A percentile compares a stretch with the other conserved stretches of the same genome.
phyloP scores from a whole-genome alignment of 106 monocot species.

The Apostasia ramifera region DNA sequence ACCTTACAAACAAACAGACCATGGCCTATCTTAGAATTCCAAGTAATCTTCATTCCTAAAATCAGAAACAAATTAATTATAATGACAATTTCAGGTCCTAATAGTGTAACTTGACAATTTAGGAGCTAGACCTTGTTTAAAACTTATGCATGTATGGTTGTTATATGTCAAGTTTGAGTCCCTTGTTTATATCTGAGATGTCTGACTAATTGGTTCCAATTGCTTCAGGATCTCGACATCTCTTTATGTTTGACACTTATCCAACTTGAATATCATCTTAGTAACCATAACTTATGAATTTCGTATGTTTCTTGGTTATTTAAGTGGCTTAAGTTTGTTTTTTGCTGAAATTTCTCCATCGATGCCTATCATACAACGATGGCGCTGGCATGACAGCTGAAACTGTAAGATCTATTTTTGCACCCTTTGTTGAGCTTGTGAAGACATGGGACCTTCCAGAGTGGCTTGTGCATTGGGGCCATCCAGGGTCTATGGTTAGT shows the following conservation, averaged over 20 bases:
- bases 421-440: slow-evolving; percentile 72
- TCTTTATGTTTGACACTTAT: not conserved
- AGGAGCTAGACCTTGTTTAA: no score
- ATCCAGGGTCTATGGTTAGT: slow-evolving; percentile 88
- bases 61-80: no score
- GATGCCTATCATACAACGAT: not conserved
- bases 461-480: slow-evolving; percentile 97
- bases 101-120: no score
- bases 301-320: not conserved
- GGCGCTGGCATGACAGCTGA: slow-evolving; percentile 32
- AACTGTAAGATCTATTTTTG: slow-evolving; percentile 56
- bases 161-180: no score
- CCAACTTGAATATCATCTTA: no score
- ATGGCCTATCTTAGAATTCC: no score
- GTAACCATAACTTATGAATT: not conserved
- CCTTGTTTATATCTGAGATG: no score
- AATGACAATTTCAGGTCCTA: no score
- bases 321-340: not conserved
- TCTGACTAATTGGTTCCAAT: no score
- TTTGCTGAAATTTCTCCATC: not conserved
- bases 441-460: slow-evolving; percentile 75
- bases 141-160: no score
- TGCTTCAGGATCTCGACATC: not conserved
- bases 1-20: no score
- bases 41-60: no score